A percentile compares a stretch with the other conserved stretches of the same genome.
These are phyloP conservation scores for Cornus controversa DNA, from an alignment of 148 eudicot species.

Conservation along the genomic window DNA sequence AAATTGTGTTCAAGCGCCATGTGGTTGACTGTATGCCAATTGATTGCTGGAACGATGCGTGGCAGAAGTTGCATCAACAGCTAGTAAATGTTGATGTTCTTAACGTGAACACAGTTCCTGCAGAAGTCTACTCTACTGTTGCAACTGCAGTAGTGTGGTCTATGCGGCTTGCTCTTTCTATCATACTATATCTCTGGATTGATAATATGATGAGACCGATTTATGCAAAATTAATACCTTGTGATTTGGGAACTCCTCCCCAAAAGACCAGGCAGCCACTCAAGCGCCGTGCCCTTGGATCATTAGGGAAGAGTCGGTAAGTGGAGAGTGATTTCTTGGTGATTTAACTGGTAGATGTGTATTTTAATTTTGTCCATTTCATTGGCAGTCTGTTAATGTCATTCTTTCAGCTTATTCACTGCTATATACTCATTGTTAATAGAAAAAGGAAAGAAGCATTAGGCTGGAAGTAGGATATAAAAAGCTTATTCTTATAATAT, in stretches of 20 bases:
- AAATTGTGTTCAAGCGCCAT: slow-evolving; percentile 70
- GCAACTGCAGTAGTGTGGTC: slow-evolving; percentile 90
- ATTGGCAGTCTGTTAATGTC: neutral
- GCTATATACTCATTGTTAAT: neutral
- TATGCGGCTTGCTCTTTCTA: slow-evolving; percentile 88
- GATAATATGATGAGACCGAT: slow-evolving; percentile 77
- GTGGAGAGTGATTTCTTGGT: slow-evolving; percentile 20
- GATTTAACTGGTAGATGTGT: neutral
- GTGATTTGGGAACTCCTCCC: slow-evolving; percentile 72
- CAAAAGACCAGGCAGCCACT: slow-evolving; percentile 57
- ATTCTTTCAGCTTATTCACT: neutral
- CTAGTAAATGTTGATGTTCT: slow-evolving; percentile 81
- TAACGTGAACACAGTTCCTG: slow-evolving; percentile 59
- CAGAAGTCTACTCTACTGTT: slow-evolving; percentile 76
- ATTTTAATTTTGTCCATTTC: neutral
- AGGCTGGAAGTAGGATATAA: neutral
- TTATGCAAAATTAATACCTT: slow-evolving; percentile 83
- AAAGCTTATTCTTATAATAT: neutral
- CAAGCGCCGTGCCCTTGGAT: slow-evolving; percentile 62
- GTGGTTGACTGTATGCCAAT: slow-evolving; percentile 84
- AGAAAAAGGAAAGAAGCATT: neutral
- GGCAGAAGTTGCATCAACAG: slow-evolving; percentile 92
- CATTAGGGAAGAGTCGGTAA: slow-evolving; percentile 91
- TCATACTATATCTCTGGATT: slow-evolving; percentile 72
- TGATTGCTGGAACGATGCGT: slow-evolving; percentile 89